Base-by-base conservation (phyloP, 1,284 basidiomycete genomes). In the Calocybe gambosa region DNA sequence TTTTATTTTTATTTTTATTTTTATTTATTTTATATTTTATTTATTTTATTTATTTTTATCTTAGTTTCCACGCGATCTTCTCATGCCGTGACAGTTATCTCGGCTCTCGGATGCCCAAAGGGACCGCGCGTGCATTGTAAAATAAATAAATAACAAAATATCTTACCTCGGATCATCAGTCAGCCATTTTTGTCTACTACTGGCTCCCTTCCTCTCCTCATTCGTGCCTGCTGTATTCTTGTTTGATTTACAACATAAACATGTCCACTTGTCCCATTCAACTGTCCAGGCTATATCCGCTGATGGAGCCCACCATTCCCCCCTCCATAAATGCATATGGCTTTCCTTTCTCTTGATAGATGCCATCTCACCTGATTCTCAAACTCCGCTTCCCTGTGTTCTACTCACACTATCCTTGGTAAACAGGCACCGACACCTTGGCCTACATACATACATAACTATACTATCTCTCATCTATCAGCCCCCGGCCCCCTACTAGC, bases 71-170 rank as follows among this genome's bases (percentile, higher is more conserved):
- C 56, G 56, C 56, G 53, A 58, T 58, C 55, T 59, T 60, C 61
- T 56, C 61, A 62, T 62, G 61, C 55, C 56, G 49, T 61, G 57
- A 57, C 61, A 62, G 55, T 55, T 60, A 46, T 43, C 34, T 39
- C 46, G 49, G 43, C 45, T 41, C 43, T 42, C 47, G 38, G 16
- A 18, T 42, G 44, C 29, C 31, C 48, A 50, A 47, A 51, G 49
- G 37, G 33, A 42, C 53, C 50, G 51, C 47, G 47, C n/a, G n/a
- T n/a, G n/a, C n/a, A n/a, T n/a, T n/a, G n/a, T n/a, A n/a, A n/a
- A n/a, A n/a, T n/a, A n/a, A 31, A 45, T 31, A 26, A 26, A 9
- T 26, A 5, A 26, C 25, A 26, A 26, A 26, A 26, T 5, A 26
- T 9, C 25, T 20, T 34, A 46, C 40, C 39, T 44, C 51, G 45